Conservation (phyloP, 2,329 filamentous ascomycete genomes). For the Tolypocladium tropicale region DNA sequence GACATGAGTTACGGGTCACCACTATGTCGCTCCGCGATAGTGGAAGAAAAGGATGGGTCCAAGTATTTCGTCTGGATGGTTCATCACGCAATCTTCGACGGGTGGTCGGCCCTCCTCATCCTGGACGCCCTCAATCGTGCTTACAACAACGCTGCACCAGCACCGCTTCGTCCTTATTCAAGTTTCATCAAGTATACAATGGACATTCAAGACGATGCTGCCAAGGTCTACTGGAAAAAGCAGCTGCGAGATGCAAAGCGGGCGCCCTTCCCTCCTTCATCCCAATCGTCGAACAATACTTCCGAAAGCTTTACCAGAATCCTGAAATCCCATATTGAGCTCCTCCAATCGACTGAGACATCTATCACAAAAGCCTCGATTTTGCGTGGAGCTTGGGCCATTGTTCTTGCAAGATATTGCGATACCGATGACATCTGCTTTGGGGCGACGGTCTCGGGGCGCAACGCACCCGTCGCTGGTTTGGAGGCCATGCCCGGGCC, state of each 20-base stretch:
- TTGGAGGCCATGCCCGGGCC: constrained; percentile 17
- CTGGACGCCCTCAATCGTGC: background rate
- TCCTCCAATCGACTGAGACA: background rate
- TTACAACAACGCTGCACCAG: background rate
- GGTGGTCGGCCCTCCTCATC: constrained; percentile 6
- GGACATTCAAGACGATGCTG: background rate
- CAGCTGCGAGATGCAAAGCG: constrained; percentile 2
- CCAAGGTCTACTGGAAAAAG: constrained; percentile 1
- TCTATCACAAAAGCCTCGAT: constrained; percentile 9
- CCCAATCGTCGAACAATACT: background rate
- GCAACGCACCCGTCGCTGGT: constrained; percentile 13
- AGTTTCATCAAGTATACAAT: constrained; percentile 6
- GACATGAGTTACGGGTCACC: constrained; percentile 3
- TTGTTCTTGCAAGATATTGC: constrained; percentile 11
- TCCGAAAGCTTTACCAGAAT: background rate
- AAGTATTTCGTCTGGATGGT: constrained; percentile 9
- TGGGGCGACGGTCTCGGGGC: constrained; percentile 16
- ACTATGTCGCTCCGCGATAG: background rate
- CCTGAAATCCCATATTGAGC: background rate
- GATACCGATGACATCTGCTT: constrained; percentile 13
- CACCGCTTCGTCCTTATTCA: constrained; percentile 1
- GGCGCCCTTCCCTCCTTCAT: background rate
- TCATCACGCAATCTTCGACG: constrained; percentile 15
- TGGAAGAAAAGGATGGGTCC: too few species aligned
- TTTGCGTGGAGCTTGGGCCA: constrained; percentile 14